Percentiles rank a stretch among this genome's conserved stretches.
phyloP scores from a whole-genome alignment of 306 rosid species.

The Styphnolobium japonicum region DNA sequence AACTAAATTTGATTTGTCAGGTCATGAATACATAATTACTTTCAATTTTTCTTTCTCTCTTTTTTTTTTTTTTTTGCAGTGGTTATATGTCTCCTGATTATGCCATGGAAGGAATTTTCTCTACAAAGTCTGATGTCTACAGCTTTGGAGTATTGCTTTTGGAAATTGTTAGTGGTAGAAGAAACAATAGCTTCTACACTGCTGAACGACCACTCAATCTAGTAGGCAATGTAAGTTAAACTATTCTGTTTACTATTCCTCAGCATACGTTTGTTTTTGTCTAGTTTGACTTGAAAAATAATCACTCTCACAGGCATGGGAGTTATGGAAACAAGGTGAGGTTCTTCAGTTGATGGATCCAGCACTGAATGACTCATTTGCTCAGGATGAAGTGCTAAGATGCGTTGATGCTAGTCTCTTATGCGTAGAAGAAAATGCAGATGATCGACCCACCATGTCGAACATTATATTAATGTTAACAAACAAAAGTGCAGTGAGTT shows the following conservation, averaged over 20 bases:
- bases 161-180: conserved; percentile 36
- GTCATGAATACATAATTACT: no score
- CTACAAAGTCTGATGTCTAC: conserved; percentile 29
- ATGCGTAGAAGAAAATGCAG: conserved; percentile 27
- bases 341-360: conserved; percentile 19
- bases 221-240: conserved; percentile 30
- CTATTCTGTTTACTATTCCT: no score
- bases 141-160: conserved; percentile 25
- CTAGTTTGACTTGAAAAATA: neutral
- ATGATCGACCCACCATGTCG: conserved; percentile 28
- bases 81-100: conserved; percentile 26
- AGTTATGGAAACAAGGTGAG: conserved; percentile 4
- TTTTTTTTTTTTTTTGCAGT: neutral
- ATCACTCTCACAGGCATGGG: conserved; percentile 19
- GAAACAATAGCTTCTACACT: conserved; percentile 14
- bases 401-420: conserved; percentile 22
- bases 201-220: neutral
- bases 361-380: neutral
- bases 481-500: neutral
- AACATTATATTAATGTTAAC: conserved; percentile 13
- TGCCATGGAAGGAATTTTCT: conserved; percentile 26
- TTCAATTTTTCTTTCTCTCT: no score
- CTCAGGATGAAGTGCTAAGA: conserved; percentile 14
- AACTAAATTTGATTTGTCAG: neutral
- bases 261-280: no score